Conservation (phyloP, 495 filamentous ascomycete species). For the Annulohypoxylon nitens region DNA sequence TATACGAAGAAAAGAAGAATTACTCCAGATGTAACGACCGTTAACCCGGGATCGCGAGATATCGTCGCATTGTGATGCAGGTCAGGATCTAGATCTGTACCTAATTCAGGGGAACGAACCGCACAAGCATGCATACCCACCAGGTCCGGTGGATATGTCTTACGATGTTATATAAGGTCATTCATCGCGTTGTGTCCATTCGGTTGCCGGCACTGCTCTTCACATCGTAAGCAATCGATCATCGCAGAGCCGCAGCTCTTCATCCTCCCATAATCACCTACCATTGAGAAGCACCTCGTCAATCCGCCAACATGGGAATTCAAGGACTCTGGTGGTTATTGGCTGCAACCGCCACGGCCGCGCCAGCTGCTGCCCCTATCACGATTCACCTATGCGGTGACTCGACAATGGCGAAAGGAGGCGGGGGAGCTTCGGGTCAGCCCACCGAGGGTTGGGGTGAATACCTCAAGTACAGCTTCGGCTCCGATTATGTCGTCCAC, state of each 20-base stretch:
- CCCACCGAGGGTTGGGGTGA: slow-evolving; percentile 57
- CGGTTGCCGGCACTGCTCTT: not conserved
- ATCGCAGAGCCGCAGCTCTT: slow-evolving; percentile 8
- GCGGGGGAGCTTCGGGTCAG: slow-evolving; percentile 51
- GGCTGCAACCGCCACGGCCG: slow-evolving; percentile 24
- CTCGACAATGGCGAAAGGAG: slow-evolving; percentile 65
- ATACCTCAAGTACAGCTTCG: slow-evolving; percentile 52
- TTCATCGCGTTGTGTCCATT: slow-evolving; percentile 16
- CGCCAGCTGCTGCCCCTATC: slow-evolving; percentile 28
- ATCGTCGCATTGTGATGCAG: slow-evolving; percentile 24
- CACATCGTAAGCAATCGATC: slow-evolving; percentile 17
- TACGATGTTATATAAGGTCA: slow-evolving; percentile 15
- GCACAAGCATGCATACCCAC: not conserved
- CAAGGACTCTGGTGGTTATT: slow-evolving; percentile 17
- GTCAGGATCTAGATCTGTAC: slow-evolving; percentile 26
- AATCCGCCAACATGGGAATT: slow-evolving; percentile 22
- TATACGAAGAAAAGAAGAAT: not conserved
- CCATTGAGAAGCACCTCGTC: not conserved
- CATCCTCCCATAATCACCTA: not conserved
- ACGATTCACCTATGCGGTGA: slow-evolving; percentile 67
- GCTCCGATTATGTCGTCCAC: slow-evolving; percentile 50
- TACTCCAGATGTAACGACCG: slow-evolving; percentile 23
- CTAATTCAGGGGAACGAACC: not conserved
- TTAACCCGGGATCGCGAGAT: slow-evolving; percentile 5
- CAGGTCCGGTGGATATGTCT: not conserved